Evolutionary conservation across 768 basidiomycete species (phyloP), one percentile per base, ranked within the genome.

Genomic region (Rhizopogon vinicolor): DNA sequence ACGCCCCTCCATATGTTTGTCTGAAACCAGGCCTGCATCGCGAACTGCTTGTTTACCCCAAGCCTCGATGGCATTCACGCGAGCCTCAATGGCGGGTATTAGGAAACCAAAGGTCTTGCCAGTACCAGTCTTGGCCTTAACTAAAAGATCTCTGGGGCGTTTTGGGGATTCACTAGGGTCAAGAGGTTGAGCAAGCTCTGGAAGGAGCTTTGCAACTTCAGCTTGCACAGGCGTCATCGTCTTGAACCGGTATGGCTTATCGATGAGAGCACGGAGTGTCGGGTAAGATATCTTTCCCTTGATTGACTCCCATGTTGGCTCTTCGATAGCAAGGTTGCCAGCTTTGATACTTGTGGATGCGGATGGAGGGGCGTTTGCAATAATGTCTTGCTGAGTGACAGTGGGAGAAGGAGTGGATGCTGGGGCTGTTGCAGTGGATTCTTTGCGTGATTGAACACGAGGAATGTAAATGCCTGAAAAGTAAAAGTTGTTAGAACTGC

Each of bases 31-130:
- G 22, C 78, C 81, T 31, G 79, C 68, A 48, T 83, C 76, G 51
- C 62, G 53, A 16, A 73, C 70, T 1, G 74, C 75, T 28, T 75
- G 71, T 48, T 73, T 64, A 22, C 73, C 75, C 41, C 75, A 66
- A 5, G 72, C 70, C 5, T 81, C 69, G n/a, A 93, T 68, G 8
- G 79, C 71, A 54, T 80, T 79, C 18, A 90, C 39, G 7, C 94
- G 85, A 2, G 86, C 78, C 64, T 95, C 91, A 58, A 94, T 79
- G 6, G 90, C 91, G 8, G 92, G 92, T 18, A 96, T 78, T 53
- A 97, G 82, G 76, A 94, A 96, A 0, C 84, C 91, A 35, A 93
- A 72, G 0, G 92, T 95, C 72, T 95, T 96, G 33, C 91, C 93
- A 0, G 92, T 93, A 29, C 93, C 91, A 0, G 93, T 93, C 67